Evolutionary conservation across 345 rosid species (phyloP).

Genomic region (Gynandropsis gynandra): DNA sequence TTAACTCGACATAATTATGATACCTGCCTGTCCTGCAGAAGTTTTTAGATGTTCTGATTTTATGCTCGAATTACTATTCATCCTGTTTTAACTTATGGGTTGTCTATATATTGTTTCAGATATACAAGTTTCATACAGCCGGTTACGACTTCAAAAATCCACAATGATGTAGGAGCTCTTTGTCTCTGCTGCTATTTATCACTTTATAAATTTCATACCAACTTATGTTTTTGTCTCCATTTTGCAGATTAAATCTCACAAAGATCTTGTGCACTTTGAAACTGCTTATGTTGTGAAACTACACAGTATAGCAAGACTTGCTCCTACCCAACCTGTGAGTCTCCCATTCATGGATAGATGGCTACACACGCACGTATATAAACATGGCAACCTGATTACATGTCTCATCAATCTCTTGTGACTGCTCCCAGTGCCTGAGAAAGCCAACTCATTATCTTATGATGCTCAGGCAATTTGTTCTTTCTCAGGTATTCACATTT

Average conservation of each 20-base stretch:
- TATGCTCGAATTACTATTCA: too few species aligned
- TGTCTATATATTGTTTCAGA: slow-evolving; percentile 54
- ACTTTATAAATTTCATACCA: slow-evolving; percentile 8
- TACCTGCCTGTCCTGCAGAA: too few species aligned
- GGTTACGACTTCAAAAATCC: slow-evolving; percentile 76
- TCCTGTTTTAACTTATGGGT: slow-evolving; percentile 14
- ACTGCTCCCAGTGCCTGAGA: too few species aligned
- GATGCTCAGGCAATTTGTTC: slow-evolving; percentile 4
- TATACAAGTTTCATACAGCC: slow-evolving; percentile 98
- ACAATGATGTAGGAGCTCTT: slow-evolving; percentile 59
- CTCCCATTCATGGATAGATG: slow-evolving; percentile 5
- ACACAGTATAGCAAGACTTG: slow-evolving; percentile 78
- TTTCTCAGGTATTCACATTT: slow-evolving; percentile 76
- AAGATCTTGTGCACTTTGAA: slow-evolving; percentile 85
- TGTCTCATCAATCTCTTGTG: too few species aligned
- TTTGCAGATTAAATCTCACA: slow-evolving; percentile 79
- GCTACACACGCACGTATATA: too few species aligned
- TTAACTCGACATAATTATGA: neutral
- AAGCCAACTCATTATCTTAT: too few species aligned
- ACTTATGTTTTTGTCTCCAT: slow-evolving; percentile 15
- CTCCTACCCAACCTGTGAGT: slow-evolving; percentile 80
- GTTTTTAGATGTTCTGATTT: too few species aligned
- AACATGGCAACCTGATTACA: too few species aligned
- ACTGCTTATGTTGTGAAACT: slow-evolving; percentile 95
- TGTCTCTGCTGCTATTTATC: slow-evolving; percentile 4